Evolutionary conservation across 495 filamentous ascomycete genomes (phyloP).

Genomic region (Penicillium tannophilum): DNA sequence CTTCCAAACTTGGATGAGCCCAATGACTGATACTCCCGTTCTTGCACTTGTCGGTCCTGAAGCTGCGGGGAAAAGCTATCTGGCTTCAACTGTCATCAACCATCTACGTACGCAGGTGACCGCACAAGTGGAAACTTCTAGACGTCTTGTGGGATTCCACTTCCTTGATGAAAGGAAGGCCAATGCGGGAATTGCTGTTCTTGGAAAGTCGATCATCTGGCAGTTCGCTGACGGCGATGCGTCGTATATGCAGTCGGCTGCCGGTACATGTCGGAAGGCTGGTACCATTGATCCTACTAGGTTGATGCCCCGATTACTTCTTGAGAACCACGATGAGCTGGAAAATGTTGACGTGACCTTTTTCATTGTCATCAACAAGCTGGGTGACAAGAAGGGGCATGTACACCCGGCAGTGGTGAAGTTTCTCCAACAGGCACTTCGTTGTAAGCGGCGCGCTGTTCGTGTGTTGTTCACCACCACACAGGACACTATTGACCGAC

Average conservation of each 20-base stretch:
- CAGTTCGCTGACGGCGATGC: conserved; percentile 15
- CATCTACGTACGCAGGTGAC: conserved; percentile 1
- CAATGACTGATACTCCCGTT: conserved; percentile 1
- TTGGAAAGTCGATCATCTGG: conserved; percentile 16
- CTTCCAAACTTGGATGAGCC: conserved; percentile 5
- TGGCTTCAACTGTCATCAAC: conserved; percentile 8
- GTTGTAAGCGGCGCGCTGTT: not conserved
- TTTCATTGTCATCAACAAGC: conserved; percentile 16
- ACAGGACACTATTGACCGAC: conserved; percentile 1
- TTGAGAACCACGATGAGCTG: conserved; percentile 9
- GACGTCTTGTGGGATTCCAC: conserved; percentile 16
- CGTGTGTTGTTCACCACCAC: conserved; percentile 14
- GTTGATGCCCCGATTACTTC: conserved; percentile 8
- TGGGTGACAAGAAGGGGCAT: conserved; percentile 6
- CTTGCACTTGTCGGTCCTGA: conserved; percentile 13
- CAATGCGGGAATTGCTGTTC: conserved; percentile 1
- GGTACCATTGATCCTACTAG: conserved; percentile 9
- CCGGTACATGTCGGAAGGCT: conserved; percentile 1
- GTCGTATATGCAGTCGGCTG: conserved; percentile 16
- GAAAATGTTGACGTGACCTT: conserved; percentile 10
- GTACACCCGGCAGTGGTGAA: conserved; percentile 5
- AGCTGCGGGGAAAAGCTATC: conserved; percentile 16
- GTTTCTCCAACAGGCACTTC: conserved; percentile 5
- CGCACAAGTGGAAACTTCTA: not conserved
- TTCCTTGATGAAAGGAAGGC: conserved; percentile 7